A percentile compares a stretch with the other conserved stretches of the same genome.
Evolutionary conservation across 148 eudicot genomes (phyloP).

Genomic region (Rhododendron kiyosumense): DNA sequence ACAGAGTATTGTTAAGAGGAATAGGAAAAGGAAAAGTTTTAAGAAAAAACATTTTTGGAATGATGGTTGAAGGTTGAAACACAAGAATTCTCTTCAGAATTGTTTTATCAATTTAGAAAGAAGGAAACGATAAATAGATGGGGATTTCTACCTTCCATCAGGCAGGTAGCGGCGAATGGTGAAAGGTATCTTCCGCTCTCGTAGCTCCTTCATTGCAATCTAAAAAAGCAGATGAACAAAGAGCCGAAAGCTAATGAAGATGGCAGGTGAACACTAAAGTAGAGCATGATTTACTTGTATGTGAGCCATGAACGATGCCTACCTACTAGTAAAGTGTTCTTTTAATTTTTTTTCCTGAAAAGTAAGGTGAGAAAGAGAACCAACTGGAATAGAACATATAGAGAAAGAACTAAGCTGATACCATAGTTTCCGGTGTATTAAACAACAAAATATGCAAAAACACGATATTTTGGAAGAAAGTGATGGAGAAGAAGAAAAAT

Average conservation of each 20-base stretch:
- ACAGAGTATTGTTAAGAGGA: neutral
- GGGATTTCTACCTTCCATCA: constrained; percentile 70
- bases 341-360: neutral
- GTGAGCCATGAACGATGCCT: neutral
- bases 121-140: neutral
- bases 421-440: neutral
- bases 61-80: neutral
- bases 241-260: neutral
- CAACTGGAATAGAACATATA: neutral
- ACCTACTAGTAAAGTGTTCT: neutral
- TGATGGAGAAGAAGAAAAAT: neutral
- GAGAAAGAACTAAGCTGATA: neutral
- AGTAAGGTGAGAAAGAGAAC: neutral
- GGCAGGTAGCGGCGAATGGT: constrained; percentile 97
- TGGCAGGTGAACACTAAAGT: neutral
- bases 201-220: constrained; percentile 99
- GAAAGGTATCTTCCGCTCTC: constrained; percentile 87
- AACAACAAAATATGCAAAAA: neutral
- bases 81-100: neutral
- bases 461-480: neutral
- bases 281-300: neutral
- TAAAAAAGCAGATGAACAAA: constrained; percentile 14
- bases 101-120: constrained; percentile 5
- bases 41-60: neutral
- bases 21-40: too few relatives aligned